Conservation (phyloP, 1,284 basidiomycete species). For the Ustilago tritici region DNA sequence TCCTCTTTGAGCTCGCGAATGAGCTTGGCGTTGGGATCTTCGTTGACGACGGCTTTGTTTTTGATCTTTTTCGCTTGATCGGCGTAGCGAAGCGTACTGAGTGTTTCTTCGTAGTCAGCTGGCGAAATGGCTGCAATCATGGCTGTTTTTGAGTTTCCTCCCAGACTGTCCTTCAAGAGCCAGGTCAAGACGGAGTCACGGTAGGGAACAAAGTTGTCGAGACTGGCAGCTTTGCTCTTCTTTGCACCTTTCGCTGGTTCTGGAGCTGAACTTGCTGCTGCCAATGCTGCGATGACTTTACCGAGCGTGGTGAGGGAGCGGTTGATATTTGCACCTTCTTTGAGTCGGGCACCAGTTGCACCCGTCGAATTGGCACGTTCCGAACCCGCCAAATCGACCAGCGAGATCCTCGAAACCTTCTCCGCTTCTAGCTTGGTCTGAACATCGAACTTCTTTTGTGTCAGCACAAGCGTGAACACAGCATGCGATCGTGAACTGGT, state of each 20-base stretch:
- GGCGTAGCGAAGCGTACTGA: conserved; percentile 94
- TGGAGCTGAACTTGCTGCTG: conserved; percentile 46
- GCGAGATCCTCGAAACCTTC: conserved; percentile 64
- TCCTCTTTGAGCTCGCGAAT: conserved; percentile 99
- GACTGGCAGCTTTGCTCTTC: conserved; percentile 42
- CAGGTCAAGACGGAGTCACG: conserved; percentile 65
- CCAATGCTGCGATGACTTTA: conserved; percentile 66
- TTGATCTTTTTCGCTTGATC: conserved; percentile 99
- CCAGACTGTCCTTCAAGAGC: conserved; percentile 71
- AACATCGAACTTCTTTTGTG: conserved; percentile 55
- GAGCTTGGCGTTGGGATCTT: conserved; percentile 98
- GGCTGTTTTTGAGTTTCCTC: conserved; percentile 70
- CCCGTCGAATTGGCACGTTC: conserved; percentile 69
- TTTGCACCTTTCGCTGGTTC: conserved; percentile 53
- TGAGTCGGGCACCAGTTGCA: conserved; percentile 66
- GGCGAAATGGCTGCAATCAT: conserved; percentile 95
- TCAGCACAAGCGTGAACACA: conserved; percentile 64
- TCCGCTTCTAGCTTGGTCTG: conserved; percentile 62
- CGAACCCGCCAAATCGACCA: conserved; percentile 66
- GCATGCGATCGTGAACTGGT: conserved; percentile 65
- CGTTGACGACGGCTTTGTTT: conserved; percentile 98
- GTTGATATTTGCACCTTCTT: conserved; percentile 70
- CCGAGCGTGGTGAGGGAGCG: conserved; percentile 55
- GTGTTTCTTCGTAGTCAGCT: conserved; percentile 96
- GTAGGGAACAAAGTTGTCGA: conserved; percentile 65